These are phyloP conservation scores for Botryotinia globosa DNA, from an alignment of 2,329 filamentous ascomycete genomes.

Conservation along the genomic window DNA sequence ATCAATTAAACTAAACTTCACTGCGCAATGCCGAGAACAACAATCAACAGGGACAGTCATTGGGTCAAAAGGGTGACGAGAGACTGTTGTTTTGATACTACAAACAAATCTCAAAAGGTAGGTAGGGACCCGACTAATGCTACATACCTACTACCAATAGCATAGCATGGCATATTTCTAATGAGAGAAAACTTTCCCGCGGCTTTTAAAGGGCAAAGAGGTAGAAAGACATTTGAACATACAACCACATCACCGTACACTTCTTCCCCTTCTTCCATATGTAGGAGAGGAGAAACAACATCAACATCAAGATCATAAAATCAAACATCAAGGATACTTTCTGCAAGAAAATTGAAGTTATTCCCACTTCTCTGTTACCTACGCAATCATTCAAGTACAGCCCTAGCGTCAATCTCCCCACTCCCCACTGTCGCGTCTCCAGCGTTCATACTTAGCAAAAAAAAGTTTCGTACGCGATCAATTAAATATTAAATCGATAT, in stretches of 20 bases:
- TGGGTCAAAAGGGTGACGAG: neutral
- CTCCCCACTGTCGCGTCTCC: constrained; percentile 19
- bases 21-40: neutral
- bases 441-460: neutral
- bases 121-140: neutral
- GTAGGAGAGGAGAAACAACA: neutral
- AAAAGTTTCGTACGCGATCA: constrained; percentile 6
- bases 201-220: neutral
- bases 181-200: neutral
- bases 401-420: neutral
- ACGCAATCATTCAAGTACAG: neutral
- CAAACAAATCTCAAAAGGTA: neutral
- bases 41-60: neutral
- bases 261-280: neutral
- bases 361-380: neutral
- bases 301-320: neutral
- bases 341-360: neutral
- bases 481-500: neutral
- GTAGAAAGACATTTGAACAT: neutral
- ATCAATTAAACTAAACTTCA: neutral
- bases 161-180: neutral
- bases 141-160: neutral
- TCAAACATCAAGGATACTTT: neutral
- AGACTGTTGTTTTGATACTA: neutral
- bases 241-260: neutral